Evolutionary conservation across 805 yeast genomes (phyloP).

Genomic region (Wickerhamomyces bisporus): DNA sequence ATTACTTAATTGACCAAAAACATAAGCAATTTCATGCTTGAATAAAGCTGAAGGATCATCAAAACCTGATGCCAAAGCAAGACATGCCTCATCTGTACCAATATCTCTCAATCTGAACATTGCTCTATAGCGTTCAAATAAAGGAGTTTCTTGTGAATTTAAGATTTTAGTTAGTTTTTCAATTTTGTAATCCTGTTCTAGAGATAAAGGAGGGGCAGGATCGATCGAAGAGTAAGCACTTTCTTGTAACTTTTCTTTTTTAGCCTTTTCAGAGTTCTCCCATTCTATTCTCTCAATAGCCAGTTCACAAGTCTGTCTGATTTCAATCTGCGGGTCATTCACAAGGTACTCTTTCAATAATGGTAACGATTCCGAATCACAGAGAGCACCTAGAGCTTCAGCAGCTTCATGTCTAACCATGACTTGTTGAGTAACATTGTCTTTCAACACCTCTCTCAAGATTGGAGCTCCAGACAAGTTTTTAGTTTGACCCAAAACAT

Average conservation of each 20-base stretch:
- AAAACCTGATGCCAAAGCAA: constrained; percentile 88
- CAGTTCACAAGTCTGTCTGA: constrained; percentile 95
- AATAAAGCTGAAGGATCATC: constrained; percentile 88
- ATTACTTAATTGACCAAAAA: constrained; percentile 93
- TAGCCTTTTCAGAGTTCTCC: constrained; percentile 69
- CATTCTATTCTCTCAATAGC: constrained; percentile 93
- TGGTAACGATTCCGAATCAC: constrained; percentile 67
- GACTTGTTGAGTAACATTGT: constrained; percentile 62
- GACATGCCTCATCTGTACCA: constrained; percentile 88
- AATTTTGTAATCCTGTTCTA: constrained; percentile 52
- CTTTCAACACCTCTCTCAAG: constrained; percentile 64
- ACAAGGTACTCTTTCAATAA: constrained; percentile 57
- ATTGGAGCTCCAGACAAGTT: constrained; percentile 74
- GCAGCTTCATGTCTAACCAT: constrained; percentile 99
- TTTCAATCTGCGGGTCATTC: constrained; percentile 80
- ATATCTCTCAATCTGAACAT: constrained; percentile 97
- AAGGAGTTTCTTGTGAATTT: constrained; percentile 70
- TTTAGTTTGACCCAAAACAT: constrained; percentile 93
- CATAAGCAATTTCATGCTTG: constrained; percentile 97
- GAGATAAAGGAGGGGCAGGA: constrained; percentile 97
- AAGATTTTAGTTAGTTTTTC: constrained; percentile 61
- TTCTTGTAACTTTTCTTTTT: constrained; percentile 64
- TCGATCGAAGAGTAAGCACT: constrained; percentile 85
- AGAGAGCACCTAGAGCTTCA: constrained; percentile 95
- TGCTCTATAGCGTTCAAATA: constrained; percentile 94